Conservation (phyloP, 495 filamentous ascomycete species). For the Neurospora discreta region DNA sequence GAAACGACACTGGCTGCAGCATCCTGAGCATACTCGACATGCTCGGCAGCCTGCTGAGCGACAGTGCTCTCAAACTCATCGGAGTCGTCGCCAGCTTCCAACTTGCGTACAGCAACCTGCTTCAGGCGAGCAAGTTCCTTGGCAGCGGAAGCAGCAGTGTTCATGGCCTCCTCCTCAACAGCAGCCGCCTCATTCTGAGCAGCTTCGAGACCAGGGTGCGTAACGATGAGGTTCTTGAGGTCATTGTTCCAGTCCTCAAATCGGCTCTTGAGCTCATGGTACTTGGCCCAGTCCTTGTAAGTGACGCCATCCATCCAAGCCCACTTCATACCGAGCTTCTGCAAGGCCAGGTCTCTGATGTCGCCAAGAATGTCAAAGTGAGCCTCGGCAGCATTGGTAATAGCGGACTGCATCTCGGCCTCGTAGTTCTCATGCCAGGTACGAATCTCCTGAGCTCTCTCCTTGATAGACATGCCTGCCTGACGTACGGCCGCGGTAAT, state of each 20-base stretch:
- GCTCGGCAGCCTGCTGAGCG: conserved; percentile 33
- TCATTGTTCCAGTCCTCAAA: conserved; percentile 80
- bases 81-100: conserved; percentile 59
- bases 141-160: conserved; percentile 65
- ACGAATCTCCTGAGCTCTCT: conserved; percentile 70
- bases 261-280: conserved; percentile 71
- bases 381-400: conserved; percentile 64
- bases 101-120: conserved; percentile 78
- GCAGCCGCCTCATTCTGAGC: conserved; percentile 56
- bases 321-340: conserved; percentile 96
- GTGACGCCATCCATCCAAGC: conserved; percentile 92
- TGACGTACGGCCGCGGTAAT: conserved; percentile 52
- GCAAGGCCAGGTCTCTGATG: conserved; percentile 78
- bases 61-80: conserved; percentile 56
- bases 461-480: conserved; percentile 67
- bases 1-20: conserved; percentile 11
- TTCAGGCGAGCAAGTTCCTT: conserved; percentile 75
- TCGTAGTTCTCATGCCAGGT: conserved; percentile 70
- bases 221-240: conserved; percentile 57
- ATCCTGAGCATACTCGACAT: conserved; percentile 17
- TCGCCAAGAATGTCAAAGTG: conserved; percentile 74
- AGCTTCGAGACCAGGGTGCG: conserved; percentile 60
- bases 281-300: conserved; percentile 92
- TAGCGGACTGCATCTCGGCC: conserved; percentile 51
- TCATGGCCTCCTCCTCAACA: conserved; percentile 68